Conservation (phyloP, 2,329 filamentous ascomycete genomes). For the Leptodontidium sp. region DNA sequence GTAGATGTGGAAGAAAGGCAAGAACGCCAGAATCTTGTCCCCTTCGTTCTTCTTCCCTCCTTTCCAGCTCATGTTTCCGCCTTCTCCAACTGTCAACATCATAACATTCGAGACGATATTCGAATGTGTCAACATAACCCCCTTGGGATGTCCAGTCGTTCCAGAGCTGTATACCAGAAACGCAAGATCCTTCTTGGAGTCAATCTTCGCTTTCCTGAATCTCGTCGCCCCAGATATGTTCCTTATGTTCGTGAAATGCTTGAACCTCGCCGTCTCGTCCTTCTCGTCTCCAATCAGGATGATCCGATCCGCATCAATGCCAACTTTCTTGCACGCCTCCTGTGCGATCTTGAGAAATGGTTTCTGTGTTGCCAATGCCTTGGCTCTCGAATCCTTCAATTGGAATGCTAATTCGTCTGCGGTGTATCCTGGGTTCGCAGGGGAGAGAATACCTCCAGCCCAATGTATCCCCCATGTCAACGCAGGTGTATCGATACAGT, state of each 20-base stretch:
- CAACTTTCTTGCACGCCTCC: slow-evolving; percentile 73
- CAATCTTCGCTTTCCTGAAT: slow-evolving; percentile 67
- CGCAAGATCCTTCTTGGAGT: slow-evolving; percentile 76
- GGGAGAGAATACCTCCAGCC: slow-evolving; percentile 83
- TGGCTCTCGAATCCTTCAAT: slow-evolving; percentile 79
- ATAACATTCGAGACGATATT: slow-evolving; percentile 82
- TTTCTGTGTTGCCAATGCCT: slow-evolving; percentile 77
- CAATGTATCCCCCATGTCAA: slow-evolving; percentile 82
- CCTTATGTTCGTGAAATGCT: slow-evolving; percentile 77
- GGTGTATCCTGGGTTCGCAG: slow-evolving; percentile 89
- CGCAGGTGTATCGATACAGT: slow-evolving; percentile 82
- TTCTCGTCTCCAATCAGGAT: slow-evolving; percentile 76
- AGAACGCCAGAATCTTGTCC: slow-evolving; percentile 78
- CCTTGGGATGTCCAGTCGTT: slow-evolving; percentile 91
- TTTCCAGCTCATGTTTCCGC: slow-evolving; percentile 61
- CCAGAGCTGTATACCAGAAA: slow-evolving; percentile 90
- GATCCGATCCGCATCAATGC: slow-evolving; percentile 75
- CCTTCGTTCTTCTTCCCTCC: slow-evolving; percentile 67
- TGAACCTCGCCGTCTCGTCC: slow-evolving; percentile 65
- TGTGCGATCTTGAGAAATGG: slow-evolving; percentile 69
- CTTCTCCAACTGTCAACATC: slow-evolving; percentile 63
- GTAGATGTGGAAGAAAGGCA: slow-evolving; percentile 94
- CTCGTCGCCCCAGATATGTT: slow-evolving; percentile 67
- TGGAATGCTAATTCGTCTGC: slow-evolving; percentile 85
- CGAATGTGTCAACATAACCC: slow-evolving; percentile 83